Percentiles rank a stretch among this genome's conserved stretches.
Evolutionary conservation across 257 asterid species (phyloP).

Genomic region (Verbena officinalis): DNA sequence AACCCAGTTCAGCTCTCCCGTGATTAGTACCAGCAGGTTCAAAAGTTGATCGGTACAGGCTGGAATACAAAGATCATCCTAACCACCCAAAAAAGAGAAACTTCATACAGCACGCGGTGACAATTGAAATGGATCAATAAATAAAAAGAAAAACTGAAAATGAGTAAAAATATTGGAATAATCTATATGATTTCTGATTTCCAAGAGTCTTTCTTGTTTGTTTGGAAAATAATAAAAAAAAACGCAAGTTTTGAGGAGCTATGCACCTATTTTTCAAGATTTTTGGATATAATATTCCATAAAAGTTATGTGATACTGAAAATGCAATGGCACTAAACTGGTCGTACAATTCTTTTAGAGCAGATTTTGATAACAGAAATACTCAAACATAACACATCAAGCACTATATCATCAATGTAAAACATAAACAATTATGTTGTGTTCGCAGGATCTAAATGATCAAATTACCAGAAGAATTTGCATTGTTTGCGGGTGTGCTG

Average conservation of each 20-base stretch:
- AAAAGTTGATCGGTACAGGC: background rate
- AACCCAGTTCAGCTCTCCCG: background rate
- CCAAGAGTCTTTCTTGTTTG: background rate
- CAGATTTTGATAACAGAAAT: background rate
- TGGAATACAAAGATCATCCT: background rate
- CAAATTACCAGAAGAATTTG: constrained; percentile 85
- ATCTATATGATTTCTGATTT: background rate
- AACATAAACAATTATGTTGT: background rate
- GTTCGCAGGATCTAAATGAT: constrained; percentile 15
- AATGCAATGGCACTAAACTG: background rate
- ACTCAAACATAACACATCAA: constrained; percentile 16
- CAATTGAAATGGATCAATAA: constrained; percentile 7
- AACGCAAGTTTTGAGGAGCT: background rate
- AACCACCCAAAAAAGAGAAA: background rate
- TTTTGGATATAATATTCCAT: background rate
- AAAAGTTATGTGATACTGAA: background rate
- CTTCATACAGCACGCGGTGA: background rate
- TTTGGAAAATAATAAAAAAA: background rate
- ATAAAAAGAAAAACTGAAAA: background rate
- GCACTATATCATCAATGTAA: constrained; percentile 6
- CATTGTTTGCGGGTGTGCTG: constrained; percentile 98
- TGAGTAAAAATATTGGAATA: background rate
- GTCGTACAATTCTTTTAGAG: background rate
- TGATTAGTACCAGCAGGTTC: background rate
- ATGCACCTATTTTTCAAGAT: background rate